These are phyloP conservation scores for Bidens hawaiensis DNA, from an alignment of 140 eudicot genomes.

Conservation along the genomic window DNA sequence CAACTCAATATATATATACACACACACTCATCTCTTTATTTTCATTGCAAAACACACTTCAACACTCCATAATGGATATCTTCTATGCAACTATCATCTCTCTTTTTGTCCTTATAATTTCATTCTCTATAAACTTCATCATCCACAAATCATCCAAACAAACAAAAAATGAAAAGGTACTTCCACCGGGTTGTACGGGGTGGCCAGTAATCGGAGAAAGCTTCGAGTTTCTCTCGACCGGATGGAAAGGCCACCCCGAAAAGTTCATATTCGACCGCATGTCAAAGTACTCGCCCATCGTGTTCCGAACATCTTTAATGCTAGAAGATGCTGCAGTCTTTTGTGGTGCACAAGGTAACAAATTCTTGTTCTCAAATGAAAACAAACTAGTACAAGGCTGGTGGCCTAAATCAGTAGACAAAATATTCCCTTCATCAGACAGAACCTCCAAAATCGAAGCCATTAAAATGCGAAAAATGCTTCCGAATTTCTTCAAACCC, in stretches of 20 bases:
- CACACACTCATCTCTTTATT: no score
- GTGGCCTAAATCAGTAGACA: conserved; percentile 67
- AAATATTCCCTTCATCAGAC: conserved; percentile 50
- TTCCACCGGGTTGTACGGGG: conserved; percentile 66
- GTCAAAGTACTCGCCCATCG: conserved; percentile 35
- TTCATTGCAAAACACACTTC: conserved; percentile 7
- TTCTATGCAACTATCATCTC: conserved; percentile 39
- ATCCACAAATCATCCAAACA: conserved; percentile 28
- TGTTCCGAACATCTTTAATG: conserved; percentile 47
- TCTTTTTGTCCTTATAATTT: conserved; percentile 27
- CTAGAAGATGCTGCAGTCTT: conserved; percentile 49
- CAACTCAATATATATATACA: no score
- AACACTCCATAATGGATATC: conserved; percentile 31
- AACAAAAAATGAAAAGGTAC: conserved; percentile 7
- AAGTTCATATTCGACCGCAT: conserved; percentile 61
- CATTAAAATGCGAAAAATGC: conserved; percentile 56
- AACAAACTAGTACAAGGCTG: conserved; percentile 63
- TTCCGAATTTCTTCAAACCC: conserved; percentile 59
- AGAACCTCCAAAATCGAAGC: conserved; percentile 49
- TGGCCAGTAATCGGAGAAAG: conserved; percentile 65
- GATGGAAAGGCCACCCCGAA: conserved; percentile 65
- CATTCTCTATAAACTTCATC: conserved; percentile 35
- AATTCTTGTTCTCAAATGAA: conserved; percentile 57
- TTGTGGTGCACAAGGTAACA: conserved; percentile 58
- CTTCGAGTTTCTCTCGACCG: conserved; percentile 46